phyloP scores from a whole-genome alignment of 192 early-diverging fungal genomes.

The Mortierella claussenii region DNA sequence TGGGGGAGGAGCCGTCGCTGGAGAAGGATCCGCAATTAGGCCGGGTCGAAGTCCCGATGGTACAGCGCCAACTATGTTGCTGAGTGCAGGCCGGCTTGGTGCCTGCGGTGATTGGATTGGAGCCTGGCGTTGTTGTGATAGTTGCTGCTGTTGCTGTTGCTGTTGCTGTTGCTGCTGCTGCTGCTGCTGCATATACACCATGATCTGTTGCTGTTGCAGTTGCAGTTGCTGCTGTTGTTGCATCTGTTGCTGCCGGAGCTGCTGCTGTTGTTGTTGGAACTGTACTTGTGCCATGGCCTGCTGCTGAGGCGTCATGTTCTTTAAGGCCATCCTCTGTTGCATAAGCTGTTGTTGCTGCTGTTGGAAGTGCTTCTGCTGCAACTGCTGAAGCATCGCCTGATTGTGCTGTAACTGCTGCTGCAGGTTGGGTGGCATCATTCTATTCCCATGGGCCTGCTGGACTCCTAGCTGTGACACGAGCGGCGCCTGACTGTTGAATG shows the following conservation, averaged over 20 bases:
- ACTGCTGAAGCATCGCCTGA: slow-evolving; percentile 3
- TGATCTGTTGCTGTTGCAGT: neutral
- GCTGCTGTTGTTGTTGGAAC: slow-evolving; percentile 22
- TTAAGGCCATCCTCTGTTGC: slow-evolving; percentile 8
- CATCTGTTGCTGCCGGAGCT: slow-evolving; percentile 4
- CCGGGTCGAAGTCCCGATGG: neutral
- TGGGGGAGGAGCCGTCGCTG: neutral
- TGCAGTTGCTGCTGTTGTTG: slow-evolving; percentile 13
- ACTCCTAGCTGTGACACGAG: neutral
- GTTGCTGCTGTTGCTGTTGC: slow-evolving; percentile 22
- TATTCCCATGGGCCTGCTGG: neutral
- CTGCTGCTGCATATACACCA: slow-evolving; percentile 3
- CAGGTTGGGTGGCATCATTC: neutral
- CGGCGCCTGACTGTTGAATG: neutral
- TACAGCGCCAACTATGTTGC: slow-evolving; percentile 1
- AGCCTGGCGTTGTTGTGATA: slow-evolving; percentile 9
- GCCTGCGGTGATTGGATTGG: slow-evolving; percentile 10
- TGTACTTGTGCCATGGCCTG: slow-evolving; percentile 14
- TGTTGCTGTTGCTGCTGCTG: neutral
- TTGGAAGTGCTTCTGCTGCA: slow-evolving; percentile 11
- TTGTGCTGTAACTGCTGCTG: slow-evolving; percentile 11
- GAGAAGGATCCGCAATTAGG: neutral
- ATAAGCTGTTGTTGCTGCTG: slow-evolving; percentile 9
- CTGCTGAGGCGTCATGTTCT: slow-evolving; percentile 23
- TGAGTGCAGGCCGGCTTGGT: neutral